Evolutionary conservation across 805 yeast genomes (phyloP).

Genomic region (Monosporozyma aquatica): DNA sequence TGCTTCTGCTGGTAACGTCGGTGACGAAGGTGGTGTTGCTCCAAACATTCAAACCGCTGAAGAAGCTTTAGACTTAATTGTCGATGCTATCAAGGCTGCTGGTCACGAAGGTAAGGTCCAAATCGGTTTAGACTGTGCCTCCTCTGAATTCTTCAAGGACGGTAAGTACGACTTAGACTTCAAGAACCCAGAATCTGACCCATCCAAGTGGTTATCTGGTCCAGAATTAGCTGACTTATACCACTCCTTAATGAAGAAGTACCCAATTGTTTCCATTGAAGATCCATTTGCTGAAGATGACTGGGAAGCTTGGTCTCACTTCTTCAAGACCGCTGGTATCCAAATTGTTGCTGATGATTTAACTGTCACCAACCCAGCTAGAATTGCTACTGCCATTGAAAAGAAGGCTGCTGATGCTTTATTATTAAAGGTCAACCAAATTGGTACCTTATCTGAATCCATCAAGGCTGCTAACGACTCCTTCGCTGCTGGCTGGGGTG

Average conservation of each 20-base stretch:
- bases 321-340: conserved; percentile 63
- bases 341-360: conserved; percentile 98
- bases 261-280: conserved; percentile 97
- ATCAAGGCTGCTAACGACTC: conserved; percentile 95
- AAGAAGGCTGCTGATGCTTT: conserved; percentile 92
- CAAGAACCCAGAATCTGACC: conserved; percentile 92
- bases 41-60: conserved; percentile 92
- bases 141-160: conserved; percentile 95
- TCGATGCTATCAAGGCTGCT: conserved; percentile 80
- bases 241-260: conserved; percentile 67
- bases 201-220: conserved; percentile 86
- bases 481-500: conserved; percentile 97
- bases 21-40: conserved; percentile 99
- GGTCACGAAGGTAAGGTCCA: conserved; percentile 91
- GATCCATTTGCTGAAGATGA: conserved; percentile 99
- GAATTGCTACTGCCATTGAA: conserved; percentile 93
- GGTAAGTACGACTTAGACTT: conserved; percentile 96
- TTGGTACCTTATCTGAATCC: conserved; percentile 93
- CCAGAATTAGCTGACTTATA: conserved; percentile 78
- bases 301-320: conserved; percentile 97
- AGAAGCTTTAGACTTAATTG: conserved; percentile 94
- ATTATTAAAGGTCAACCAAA: conserved; percentile 96
- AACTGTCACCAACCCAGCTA: conserved; percentile 95
- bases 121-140: conserved; percentile 94
- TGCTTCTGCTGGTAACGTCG: conserved; percentile 97